Base-by-base conservation (phyloP, 768 basidiomycete species). In the Rhizopogon sp. region DNA sequence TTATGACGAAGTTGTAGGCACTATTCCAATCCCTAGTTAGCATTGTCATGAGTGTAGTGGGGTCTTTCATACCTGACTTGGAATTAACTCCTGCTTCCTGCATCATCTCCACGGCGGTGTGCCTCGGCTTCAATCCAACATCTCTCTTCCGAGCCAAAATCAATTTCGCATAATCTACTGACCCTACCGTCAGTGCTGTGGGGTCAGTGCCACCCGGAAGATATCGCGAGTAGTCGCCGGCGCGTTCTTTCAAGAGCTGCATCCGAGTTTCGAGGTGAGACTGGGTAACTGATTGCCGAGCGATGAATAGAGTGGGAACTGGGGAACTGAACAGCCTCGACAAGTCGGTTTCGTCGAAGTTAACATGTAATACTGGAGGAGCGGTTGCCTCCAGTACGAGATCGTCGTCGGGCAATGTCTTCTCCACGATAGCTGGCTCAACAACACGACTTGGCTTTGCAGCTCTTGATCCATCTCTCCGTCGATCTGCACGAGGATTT, bases 201-300 rank as follows among this genome's bases (percentile, higher is more conserved):
- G 67, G 62, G 43, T 62, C 58, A 7, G 66, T 59, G 25, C 59
- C 44, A 10, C 56, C 54, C 8, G 74, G 69, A 43, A 77, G 64
- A 58, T 78, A 80, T 39, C 74, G 74, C 14, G 74, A 68, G 60
- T 86, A 87, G 58, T 82, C 77, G 29, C 82, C 81, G 4, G 72
- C 79, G 14, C 68, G 56, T 61, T 81, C 79, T 44, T 68, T 63
- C 57, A 64, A 59, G 35, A 50, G 53, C 43, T 66, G 70, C 42
- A 68, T 43, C 51, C 68, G 70, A 28, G 53, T 37, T 45, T 51
- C 17, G 16, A 49, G 37, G 47, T 16, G 20, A 22, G 47, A 49
- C 20, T 49, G 35, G 20, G 22, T 14, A 37, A 49, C 20, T 25
- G 47, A 49, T 49, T 31, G 14, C 8, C 20, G 46, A 50, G 42